These are phyloP conservation scores for Pseudozyma flocculosa DNA, from an alignment of 1,284 basidiomycete species.

Conservation along the genomic window DNA sequence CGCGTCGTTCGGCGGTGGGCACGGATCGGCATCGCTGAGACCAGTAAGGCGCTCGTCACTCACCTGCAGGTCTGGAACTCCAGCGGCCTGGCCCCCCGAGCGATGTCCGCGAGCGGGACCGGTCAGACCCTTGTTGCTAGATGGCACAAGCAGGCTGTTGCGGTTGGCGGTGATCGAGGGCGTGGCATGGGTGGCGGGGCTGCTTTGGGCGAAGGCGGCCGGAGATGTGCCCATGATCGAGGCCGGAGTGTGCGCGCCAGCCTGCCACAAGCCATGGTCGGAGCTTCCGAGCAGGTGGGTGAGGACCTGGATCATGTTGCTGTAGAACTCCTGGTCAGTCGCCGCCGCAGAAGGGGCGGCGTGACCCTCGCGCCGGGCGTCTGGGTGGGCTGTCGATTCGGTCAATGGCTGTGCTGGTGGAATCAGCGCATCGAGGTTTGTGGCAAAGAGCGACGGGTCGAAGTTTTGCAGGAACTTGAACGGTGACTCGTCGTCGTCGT, in stretches of 20 bases:
- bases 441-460: slow-evolving; percentile 15
- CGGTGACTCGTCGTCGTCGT: slow-evolving; percentile 8
- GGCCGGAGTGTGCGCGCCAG: slow-evolving; percentile 14
- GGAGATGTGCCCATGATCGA: slow-evolving; percentile 29
- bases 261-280: slow-evolving; percentile 30
- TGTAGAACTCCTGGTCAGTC: slow-evolving; percentile 39
- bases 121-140: too few relatives aligned
- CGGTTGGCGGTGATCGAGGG: too few relatives aligned
- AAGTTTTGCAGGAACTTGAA: slow-evolving; percentile 26
- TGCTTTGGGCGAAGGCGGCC: slow-evolving; percentile 17
- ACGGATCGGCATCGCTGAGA: too few relatives aligned
- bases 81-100: too few relatives aligned
- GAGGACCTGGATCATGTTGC: slow-evolving; percentile 47
- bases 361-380: too few relatives aligned
- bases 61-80: not conserved
- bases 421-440: slow-evolving; percentile 1
- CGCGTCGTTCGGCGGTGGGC: too few relatives aligned
- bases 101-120: too few relatives aligned
- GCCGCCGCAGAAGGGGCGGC: slow-evolving; percentile 11
- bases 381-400: too few relatives aligned
- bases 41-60: not conserved
- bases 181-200: slow-evolving; percentile 7
- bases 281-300: slow-evolving; percentile 46
- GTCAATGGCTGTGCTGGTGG: not conserved
- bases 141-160: not conserved